Evolutionary conservation across 345 rosid species (phyloP), one percentile per base, ranked within the genome.

Genomic region (Brassica cretica): DNA sequence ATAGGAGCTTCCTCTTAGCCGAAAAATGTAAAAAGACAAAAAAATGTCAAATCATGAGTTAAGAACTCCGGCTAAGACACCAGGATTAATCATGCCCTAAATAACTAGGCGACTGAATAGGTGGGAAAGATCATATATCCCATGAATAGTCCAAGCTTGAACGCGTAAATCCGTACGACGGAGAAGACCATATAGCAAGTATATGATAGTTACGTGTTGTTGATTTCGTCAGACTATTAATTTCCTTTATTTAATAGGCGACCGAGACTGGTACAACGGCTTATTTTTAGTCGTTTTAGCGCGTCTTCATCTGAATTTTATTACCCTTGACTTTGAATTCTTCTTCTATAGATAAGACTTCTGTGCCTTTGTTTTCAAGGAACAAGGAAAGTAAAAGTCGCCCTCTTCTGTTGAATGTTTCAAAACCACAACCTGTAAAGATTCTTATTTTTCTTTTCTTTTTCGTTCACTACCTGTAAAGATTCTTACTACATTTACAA

Each of bases 321-420:
- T 51, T 62, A 63, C 65, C 15, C 15, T 77, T 72, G 81, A 78
- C 72, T 72, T 78, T 65, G 81, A 78, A 78, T 51, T n/a, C 56
- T 56, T 71, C 37, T 71, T 71, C 72, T 14, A 30, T 29, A 56
- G 59, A 56, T 4, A 51, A 41, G 25, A 11, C 39, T 65, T 39
- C 18, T 55, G 3, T 71, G 18, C 0, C 11, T 70, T 55, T 33
- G 51, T 64, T 39, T 39, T 27, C 1, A 59, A 8, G 61, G 61
- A 56, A 18, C 61, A 56, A 18, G 25, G 24, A 19, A 39, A 25
- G 10, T 16, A 70, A 5, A 32, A 3, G 6, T 39, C 6, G 3
- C 14, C 63, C 3, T 64, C 6, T 72, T 72, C 62, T 58, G 59
- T 72, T 78, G 81, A 78, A 58, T 41, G 27, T 66, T 66, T 66